Evolutionary conservation across 257 asterid genomes (phyloP).

Genomic region (Cinchona pubescens): DNA sequence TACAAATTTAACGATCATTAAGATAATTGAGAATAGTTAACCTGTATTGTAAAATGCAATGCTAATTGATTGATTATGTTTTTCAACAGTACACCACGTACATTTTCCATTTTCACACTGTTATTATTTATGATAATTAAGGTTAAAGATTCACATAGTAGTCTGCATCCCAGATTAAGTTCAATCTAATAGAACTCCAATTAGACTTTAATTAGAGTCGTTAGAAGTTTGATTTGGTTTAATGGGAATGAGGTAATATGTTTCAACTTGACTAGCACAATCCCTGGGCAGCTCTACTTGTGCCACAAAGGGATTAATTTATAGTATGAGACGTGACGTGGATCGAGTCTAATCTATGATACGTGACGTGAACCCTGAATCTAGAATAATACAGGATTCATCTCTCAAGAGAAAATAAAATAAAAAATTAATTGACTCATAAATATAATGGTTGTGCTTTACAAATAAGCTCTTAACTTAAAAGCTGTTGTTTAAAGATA

Average conservation of each 20-base stretch:
- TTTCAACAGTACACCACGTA: slow-evolving; percentile 16
- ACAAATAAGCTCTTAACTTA: not conserved
- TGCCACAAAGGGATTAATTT: too few species aligned
- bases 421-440: too few species aligned
- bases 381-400: too few species aligned
- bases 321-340: too few species aligned
- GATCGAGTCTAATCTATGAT: too few species aligned
- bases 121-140: not conserved
- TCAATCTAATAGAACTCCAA: not conserved
- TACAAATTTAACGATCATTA: too few species aligned
- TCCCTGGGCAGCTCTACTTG: too few species aligned
- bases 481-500: not conserved
- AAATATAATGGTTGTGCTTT: not conserved
- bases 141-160: not conserved
- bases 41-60: too few species aligned
- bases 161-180: not conserved
- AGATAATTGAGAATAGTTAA: too few species aligned
- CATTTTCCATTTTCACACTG: not conserved
- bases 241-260: not conserved
- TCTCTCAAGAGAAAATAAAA: too few species aligned
- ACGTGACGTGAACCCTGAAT: too few species aligned
- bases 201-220: not conserved
- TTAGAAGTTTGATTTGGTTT: not conserved
- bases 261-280: too few species aligned
- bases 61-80: not conserved